Percentiles rank a stretch among this genome's conserved stretches.
Conservation (phyloP, 306 rosid genomes). For the Psophocarpus tetragonolobus region DNA sequence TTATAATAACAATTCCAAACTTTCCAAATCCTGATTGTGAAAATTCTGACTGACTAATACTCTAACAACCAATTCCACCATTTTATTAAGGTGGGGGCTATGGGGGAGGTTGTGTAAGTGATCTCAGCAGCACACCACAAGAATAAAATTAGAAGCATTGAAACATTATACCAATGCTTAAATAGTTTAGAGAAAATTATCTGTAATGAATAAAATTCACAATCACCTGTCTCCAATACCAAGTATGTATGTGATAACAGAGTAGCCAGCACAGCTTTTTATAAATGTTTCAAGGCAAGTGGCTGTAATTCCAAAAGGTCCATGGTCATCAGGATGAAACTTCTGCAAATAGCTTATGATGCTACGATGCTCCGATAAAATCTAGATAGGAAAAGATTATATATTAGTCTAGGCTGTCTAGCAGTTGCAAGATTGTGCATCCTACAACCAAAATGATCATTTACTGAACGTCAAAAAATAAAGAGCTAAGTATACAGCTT, state of each 20-base stretch:
- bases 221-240: constrained; percentile 98
- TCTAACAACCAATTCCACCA: not conserved
- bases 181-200: constrained; percentile 4
- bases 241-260: constrained; percentile 96
- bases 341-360: constrained; percentile 91
- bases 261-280: constrained; percentile 99
- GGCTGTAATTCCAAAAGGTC: constrained; percentile 94
- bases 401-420: constrained; percentile 44
- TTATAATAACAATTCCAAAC: not conserved
- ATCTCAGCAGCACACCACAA: constrained; percentile 2
- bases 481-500: not conserved
- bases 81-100: not conserved
- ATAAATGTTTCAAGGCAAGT: constrained; percentile 96
- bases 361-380: constrained; percentile 93
- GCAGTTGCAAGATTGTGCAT: constrained; percentile 25
- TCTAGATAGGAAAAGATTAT: constrained; percentile 52
- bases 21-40: not conserved
- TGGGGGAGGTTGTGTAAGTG: not conserved
- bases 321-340: constrained; percentile 95
- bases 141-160: constrained; percentile 4
- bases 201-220: not conserved
- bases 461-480: not conserved
- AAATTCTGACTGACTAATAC: not conserved
- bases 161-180: constrained; percentile 4
- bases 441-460: constrained; percentile 11